Conservation (phyloP, 108 stramenopile genomes). For the Cyclotella atomus region DNA sequence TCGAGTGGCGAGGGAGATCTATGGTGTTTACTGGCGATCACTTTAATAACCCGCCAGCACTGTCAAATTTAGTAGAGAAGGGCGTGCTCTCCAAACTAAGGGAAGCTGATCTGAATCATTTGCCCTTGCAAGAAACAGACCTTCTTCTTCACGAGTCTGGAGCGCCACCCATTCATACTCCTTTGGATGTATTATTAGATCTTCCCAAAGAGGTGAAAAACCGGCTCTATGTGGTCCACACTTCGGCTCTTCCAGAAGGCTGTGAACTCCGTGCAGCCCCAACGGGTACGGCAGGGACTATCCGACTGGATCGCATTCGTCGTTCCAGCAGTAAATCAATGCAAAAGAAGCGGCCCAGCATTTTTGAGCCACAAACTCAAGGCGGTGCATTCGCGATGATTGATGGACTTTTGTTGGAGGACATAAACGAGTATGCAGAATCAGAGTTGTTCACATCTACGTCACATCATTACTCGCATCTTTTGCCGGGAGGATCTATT, state of each 20-base stretch:
- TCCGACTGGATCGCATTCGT: conserved; percentile 67
- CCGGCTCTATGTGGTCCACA: conserved; percentile 94
- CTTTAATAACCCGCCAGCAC: conserved; percentile 82
- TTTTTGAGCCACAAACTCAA: conserved; percentile 18
- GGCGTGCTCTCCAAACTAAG: conserved; percentile 79
- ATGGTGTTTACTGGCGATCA: conserved; percentile 95
- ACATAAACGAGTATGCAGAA: conserved; percentile 34
- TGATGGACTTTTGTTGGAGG: conserved; percentile 14
- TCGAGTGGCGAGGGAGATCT: conserved; percentile 87
- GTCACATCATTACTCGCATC: conserved; percentile 30
- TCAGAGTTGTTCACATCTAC: conserved; percentile 35
- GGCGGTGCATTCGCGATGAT: not conserved
- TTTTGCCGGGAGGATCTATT: conserved; percentile 2
- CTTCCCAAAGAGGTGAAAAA: conserved; percentile 80
- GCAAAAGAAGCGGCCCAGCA: conserved; percentile 21
- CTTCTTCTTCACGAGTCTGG: conserved; percentile 92
- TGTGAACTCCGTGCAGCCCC: conserved; percentile 82
- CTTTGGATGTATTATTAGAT: conserved; percentile 76
- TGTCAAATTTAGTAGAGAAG: conserved; percentile 73
- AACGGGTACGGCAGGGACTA: conserved; percentile 89
- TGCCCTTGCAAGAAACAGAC: conserved; percentile 89
- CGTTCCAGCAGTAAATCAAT: conserved; percentile 21
- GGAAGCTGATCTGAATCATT: conserved; percentile 77
- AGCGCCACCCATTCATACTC: conserved; percentile 94
- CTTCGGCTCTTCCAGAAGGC: conserved; percentile 74